A percentile compares a stretch with the other conserved stretches of the same genome.
phyloP scores from a whole-genome alignment of 345 rosid species.

The Diplotaxis tenuifolia region DNA sequence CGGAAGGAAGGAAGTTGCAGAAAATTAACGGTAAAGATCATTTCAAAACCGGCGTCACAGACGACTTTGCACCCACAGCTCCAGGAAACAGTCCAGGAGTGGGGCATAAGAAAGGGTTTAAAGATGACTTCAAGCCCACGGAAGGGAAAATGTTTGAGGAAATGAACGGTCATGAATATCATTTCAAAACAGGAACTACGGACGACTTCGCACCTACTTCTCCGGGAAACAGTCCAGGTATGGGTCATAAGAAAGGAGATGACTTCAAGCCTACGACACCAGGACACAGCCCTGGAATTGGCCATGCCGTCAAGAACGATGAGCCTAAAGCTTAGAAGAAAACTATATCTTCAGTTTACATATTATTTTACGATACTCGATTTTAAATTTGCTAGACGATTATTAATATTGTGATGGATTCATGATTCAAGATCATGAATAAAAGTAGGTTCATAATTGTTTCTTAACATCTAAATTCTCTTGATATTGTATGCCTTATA shows the following conservation, averaged over 20 bases:
- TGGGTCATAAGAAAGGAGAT: conserved; percentile 34
- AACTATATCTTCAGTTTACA: conserved; percentile 12
- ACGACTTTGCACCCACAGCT: conserved; percentile 45
- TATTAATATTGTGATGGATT: conserved; percentile 13
- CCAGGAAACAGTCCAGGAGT: conserved; percentile 49
- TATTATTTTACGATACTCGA: conserved; percentile 9
- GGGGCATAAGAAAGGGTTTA: conserved; percentile 35
- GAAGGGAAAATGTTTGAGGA: background rate
- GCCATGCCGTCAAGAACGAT: conserved; percentile 38
- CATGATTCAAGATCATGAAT: conserved; percentile 30
- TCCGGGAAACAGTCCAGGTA: conserved; percentile 24
- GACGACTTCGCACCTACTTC: conserved; percentile 45
- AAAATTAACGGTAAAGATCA: background rate
- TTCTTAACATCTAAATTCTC: conserved; percentile 2
- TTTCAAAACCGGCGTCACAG: background rate
- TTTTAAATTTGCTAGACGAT: background rate
- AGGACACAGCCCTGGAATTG: conserved; percentile 52
- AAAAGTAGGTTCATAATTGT: background rate
- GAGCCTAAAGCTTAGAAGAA: conserved; percentile 36
- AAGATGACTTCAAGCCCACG: conserved; percentile 5
- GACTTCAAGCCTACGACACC: conserved; percentile 49
- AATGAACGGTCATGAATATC: background rate
- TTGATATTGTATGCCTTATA: conserved; percentile 7
- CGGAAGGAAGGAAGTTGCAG: conserved; percentile 18
- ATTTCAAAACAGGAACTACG: background rate